These are phyloP conservation scores for Wallacemonas sp. DNA, from an alignment of 208 protist species.

Conservation along the genomic window DNA sequence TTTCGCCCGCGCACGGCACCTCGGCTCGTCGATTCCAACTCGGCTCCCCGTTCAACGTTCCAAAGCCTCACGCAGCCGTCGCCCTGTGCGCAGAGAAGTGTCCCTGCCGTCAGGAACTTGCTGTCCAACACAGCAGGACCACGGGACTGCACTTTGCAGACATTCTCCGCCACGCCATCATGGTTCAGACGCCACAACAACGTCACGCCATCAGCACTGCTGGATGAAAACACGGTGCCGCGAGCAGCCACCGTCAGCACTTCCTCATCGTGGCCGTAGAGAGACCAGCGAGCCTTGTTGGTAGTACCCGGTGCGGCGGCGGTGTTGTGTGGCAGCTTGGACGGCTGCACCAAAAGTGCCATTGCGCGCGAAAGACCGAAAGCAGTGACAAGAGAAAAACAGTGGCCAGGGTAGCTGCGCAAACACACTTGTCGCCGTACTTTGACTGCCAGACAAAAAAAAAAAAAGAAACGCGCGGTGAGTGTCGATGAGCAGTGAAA, in stretches of 20 bases:
- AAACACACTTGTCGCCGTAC: too few relatives aligned
- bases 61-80: constrained; percentile 63
- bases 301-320: background rate
- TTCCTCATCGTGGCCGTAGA: constrained; percentile 64
- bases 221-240: constrained; percentile 55
- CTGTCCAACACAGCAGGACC: constrained; percentile 63
- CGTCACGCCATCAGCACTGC: constrained; percentile 49
- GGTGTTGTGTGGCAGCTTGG: constrained; percentile 1
- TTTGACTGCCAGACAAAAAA: too few relatives aligned
- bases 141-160: constrained; percentile 52
- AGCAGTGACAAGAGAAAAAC: constrained; percentile 6
- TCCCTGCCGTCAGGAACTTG: constrained; percentile 36
- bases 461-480: too few relatives aligned
- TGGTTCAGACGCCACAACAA: constrained; percentile 53
- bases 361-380: constrained; percentile 14
- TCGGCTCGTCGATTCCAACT: constrained; percentile 34
- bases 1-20: constrained; percentile 30
- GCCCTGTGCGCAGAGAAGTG: constrained; percentile 66
- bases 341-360: constrained; percentile 38
- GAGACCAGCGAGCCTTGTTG: constrained; percentile 34
- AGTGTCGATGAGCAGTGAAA: too few relatives aligned
- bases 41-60: constrained; percentile 58
- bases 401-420: too few relatives aligned
- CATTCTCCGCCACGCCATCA: constrained; percentile 34
- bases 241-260: constrained; percentile 44